phyloP scores from a whole-genome alignment of 164 flowering plant genomes.

The Macadamia integrifolia region DNA sequence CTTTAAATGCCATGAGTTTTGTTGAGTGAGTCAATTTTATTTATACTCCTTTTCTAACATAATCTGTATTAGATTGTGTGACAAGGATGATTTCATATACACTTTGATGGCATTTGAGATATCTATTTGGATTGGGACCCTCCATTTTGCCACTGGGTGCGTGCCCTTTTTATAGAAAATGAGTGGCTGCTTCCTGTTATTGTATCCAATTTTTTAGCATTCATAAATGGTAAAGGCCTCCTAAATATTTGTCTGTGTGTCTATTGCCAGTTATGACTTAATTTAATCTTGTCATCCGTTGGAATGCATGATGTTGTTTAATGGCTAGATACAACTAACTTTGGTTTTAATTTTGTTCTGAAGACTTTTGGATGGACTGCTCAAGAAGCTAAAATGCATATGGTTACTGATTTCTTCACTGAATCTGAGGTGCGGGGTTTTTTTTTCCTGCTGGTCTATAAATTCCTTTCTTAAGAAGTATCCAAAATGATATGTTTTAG shows the following conservation, averaged over 20 bases:
- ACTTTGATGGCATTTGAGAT: not conserved
- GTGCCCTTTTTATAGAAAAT: not conserved
- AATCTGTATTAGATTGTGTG: not conserved
- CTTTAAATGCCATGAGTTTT: not conserved
- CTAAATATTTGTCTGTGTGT: not conserved
- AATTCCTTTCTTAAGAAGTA: no score
- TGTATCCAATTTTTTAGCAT: not conserved
- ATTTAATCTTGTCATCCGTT: not conserved
- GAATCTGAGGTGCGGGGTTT: slow-evolving; percentile 58
- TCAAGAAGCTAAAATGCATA: slow-evolving; percentile 82
- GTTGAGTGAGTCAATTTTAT: not conserved
- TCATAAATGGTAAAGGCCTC: not conserved
- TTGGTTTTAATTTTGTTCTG: slow-evolving; percentile 12
- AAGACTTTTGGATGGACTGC: slow-evolving; percentile 91
- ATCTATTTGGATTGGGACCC: not conserved
- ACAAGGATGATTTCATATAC: not conserved
- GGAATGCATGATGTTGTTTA: not conserved
- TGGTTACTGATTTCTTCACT: slow-evolving; percentile 81
- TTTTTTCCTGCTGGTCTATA: not conserved
- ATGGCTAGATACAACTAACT: slow-evolving; percentile 9
- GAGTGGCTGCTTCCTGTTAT: not conserved
- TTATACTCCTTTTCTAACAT: not conserved
- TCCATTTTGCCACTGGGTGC: not conserved
- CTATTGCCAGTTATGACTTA: not conserved
- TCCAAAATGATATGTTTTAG: not conserved